phyloP scores from a whole-genome alignment of 2,329 filamentous ascomycete genomes.

The Claviceps maximensis region DNA sequence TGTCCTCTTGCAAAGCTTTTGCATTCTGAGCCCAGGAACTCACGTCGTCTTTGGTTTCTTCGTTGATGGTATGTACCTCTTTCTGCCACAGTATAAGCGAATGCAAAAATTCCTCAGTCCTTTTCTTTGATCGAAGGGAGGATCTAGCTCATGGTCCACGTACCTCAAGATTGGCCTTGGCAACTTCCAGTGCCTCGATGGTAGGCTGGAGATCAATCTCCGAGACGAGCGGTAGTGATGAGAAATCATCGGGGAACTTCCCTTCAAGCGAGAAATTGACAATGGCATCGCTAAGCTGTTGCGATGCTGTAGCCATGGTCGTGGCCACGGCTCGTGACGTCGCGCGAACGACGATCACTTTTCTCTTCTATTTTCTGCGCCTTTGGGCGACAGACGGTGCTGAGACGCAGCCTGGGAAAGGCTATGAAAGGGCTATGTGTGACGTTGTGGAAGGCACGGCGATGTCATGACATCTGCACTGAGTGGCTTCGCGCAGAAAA shows the following conservation, averaged over 20 bases:
- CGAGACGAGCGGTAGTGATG: conserved; percentile 24
- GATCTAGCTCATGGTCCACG: background rate
- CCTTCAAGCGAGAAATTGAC: conserved; percentile 27
- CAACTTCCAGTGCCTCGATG: conserved; percentile 23
- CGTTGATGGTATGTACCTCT: conserved; percentile 65
- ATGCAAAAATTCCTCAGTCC: background rate
- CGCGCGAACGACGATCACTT: background rate
- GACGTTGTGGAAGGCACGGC: background rate
- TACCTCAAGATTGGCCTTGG: conserved; percentile 28
- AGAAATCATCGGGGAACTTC: conserved; percentile 26
- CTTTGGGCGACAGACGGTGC: background rate
- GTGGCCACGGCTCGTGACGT: conserved; percentile 16
- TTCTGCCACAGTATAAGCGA: conserved; percentile 16
- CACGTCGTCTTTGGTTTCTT: conserved; percentile 64
- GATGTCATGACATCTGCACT: background rate
- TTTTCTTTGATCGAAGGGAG: background rate
- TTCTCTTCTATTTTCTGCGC: background rate
- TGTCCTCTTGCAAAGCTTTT: conserved; percentile 72
- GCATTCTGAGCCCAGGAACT: conserved; percentile 79
- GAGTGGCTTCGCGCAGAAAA: background rate
- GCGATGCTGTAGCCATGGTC: conserved; percentile 12
- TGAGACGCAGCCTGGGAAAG: background rate
- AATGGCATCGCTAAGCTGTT: conserved; percentile 26
- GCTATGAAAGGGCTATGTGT: background rate
- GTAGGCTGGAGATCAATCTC: conserved; percentile 25